Conservation (phyloP, 208 protist genomes). For the Acanthamoeba healyi region DNA sequence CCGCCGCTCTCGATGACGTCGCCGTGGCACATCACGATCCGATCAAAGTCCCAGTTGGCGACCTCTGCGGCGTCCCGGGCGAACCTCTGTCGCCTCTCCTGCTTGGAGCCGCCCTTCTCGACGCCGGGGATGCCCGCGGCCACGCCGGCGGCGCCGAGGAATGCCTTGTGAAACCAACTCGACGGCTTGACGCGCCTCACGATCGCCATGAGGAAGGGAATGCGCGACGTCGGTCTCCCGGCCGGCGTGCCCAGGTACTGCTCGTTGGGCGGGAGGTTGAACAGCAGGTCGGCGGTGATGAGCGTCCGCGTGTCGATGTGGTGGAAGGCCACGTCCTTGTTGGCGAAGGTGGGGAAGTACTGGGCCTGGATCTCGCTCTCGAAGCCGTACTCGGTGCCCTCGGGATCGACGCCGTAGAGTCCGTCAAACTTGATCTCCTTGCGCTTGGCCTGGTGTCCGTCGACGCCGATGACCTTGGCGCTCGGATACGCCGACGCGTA, state of each 20-base stretch:
- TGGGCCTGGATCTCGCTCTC: not conserved
- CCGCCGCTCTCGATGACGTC: not conserved
- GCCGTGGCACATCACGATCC: not conserved
- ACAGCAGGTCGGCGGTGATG: not conserved
- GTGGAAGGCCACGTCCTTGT: not conserved
- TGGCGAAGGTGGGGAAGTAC: not conserved
- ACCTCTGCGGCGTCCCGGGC: not conserved
- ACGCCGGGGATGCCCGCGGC: not conserved
- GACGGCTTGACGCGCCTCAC: not conserved
- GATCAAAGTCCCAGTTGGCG: not conserved
- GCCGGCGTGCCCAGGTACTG: not conserved
- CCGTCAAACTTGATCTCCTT: not conserved
- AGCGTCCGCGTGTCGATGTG: not conserved
- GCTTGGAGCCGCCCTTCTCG: not conserved
- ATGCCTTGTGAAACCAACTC: not conserved
- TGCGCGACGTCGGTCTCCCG: not conserved
- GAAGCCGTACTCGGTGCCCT: not conserved
- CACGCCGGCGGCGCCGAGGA: not conserved
- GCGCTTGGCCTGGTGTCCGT: not conserved
- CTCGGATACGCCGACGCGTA: not conserved
- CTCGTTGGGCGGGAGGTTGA: not conserved
- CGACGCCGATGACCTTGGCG: not conserved
- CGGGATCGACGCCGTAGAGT: not conserved
- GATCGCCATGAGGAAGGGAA: not conserved
- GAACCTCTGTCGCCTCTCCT: not conserved